Evolutionary conservation across 2,329 filamentous ascomycete species (phyloP).

Genomic region (Tricladium varicosporioides): DNA sequence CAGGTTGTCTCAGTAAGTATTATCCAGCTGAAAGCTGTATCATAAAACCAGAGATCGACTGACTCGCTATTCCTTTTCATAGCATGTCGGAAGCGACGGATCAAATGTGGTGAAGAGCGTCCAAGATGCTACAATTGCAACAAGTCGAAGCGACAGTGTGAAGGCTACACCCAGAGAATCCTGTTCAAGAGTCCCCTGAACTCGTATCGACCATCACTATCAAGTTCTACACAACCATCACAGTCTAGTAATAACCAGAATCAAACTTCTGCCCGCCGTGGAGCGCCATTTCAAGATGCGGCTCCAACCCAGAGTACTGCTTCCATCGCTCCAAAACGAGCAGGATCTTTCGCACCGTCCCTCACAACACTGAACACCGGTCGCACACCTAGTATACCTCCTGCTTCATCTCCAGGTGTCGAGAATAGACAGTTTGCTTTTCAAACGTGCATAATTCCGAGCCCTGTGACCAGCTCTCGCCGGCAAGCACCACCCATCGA

Average conservation of each 20-base stretch:
- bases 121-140: conserved; percentile 81
- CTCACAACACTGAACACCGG: conserved; percentile 2
- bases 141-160: conserved; percentile 80
- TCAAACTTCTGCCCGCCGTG: conserved; percentile 15
- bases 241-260: conserved; percentile 7
- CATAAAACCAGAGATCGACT: neutral
- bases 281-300: conserved; percentile 1
- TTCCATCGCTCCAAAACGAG: conserved; percentile 16
- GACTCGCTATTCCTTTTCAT: neutral
- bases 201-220: conserved; percentile 46
- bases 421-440: conserved; percentile 10
- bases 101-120: conserved; percentile 93
- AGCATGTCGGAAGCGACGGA: conserved; percentile 91
- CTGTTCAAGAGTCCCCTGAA: conserved; percentile 74
- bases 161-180: conserved; percentile 79
- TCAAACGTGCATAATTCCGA: neutral
- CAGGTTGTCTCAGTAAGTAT: conserved; percentile 79
- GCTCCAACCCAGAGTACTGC: neutral
- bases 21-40: neutral
- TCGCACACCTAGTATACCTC: neutral
- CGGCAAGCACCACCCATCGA: neutral
- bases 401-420: conserved; percentile 3
- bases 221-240: conserved; percentile 31
- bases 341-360: conserved; percentile 2
- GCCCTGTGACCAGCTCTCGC: neutral